Percentiles rank a stretch among this genome's conserved stretches.
These are phyloP conservation scores for Phytophthora ramorum DNA, from an alignment of 352 stramenopile genomes.

Conservation along the genomic window DNA sequence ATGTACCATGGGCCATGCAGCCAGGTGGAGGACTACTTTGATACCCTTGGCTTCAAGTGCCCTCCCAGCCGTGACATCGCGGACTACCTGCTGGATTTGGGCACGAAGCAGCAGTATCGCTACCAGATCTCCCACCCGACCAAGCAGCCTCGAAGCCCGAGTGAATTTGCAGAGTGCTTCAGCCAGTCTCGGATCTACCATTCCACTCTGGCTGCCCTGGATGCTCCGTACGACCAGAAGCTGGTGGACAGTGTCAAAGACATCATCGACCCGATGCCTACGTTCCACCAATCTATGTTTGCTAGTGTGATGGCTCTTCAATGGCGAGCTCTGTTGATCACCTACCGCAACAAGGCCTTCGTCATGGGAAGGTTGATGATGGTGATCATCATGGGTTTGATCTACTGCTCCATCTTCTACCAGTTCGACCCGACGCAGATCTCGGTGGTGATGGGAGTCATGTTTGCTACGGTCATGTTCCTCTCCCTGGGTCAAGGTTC, in stretches of 20 bases:
- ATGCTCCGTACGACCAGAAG: slow-evolving; percentile 18
- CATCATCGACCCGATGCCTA: slow-evolving; percentile 29
- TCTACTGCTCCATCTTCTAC: slow-evolving; percentile 36
- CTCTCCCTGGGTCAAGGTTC: slow-evolving; percentile 49
- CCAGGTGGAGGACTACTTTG: slow-evolving; percentile 40
- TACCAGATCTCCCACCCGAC: slow-evolving; percentile 19
- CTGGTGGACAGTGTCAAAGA: slow-evolving; percentile 19
- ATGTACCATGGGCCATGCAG: slow-evolving; percentile 64
- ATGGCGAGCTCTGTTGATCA: slow-evolving; percentile 49
- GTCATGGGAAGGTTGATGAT: slow-evolving; percentile 28
- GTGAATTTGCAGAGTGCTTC: slow-evolving; percentile 35
- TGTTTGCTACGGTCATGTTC: slow-evolving; percentile 79
- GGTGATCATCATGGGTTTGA: slow-evolving; percentile 28
- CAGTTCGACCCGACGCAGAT: slow-evolving; percentile 23
- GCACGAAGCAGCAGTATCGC: slow-evolving; percentile 35
- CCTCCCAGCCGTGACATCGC: slow-evolving; percentile 39
- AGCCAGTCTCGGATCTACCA: slow-evolving; percentile 42
- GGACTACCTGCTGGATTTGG: slow-evolving; percentile 37
- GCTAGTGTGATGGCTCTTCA: slow-evolving; percentile 62
- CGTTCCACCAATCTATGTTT: slow-evolving; percentile 68
- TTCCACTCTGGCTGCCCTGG: slow-evolving; percentile 35
- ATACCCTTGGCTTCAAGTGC: slow-evolving; percentile 42
- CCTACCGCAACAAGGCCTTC: slow-evolving; percentile 33
- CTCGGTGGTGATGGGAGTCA: slow-evolving; percentile 51
- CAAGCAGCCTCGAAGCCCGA: slow-evolving; percentile 22